These are phyloP conservation scores for Tarenaya hassleriana DNA, from an alignment of 345 rosid species.

Conservation along the genomic window DNA sequence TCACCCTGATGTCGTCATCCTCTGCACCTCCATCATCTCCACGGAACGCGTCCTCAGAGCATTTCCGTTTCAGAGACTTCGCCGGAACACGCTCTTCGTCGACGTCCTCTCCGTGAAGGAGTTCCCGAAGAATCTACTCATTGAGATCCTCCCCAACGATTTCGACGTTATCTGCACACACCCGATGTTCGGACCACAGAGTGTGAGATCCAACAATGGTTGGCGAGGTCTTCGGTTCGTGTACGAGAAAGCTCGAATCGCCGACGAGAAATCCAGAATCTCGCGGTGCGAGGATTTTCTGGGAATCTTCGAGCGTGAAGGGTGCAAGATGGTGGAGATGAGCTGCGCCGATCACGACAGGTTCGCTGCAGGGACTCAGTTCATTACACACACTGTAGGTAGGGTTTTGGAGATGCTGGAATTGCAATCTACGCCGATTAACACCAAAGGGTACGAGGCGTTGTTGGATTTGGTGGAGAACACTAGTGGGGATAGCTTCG, in stretches of 20 bases:
- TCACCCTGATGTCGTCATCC: conserved; percentile 61
- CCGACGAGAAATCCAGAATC: conserved; percentile 22
- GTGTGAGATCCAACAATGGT: conserved; percentile 36
- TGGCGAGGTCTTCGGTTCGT: conserved; percentile 52
- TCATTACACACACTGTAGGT: conserved; percentile 74
- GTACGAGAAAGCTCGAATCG: conserved; percentile 63
- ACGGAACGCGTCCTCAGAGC: conserved; percentile 42
- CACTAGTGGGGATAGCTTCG: conserved; percentile 67
- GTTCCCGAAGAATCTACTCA: conserved; percentile 44
- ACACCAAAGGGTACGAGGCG: conserved; percentile 80
- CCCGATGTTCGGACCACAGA: conserved; percentile 81
- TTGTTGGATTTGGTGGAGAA: conserved; percentile 70
- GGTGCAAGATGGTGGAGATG: conserved; percentile 69
- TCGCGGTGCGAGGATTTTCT: conserved; percentile 21
- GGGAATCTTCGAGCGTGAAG: conserved; percentile 21
- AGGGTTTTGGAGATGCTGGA: conserved; percentile 59
- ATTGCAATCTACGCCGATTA: conserved; percentile 57
- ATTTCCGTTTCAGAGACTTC: conserved; percentile 57
- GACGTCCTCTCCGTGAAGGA: conserved; percentile 79
- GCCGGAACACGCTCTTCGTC: conserved; percentile 57
- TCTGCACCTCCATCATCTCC: conserved; percentile 65
- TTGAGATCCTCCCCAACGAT: conserved; percentile 38
- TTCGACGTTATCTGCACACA: conserved; percentile 71
- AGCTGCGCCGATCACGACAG: conserved; percentile 62
- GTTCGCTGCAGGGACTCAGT: conserved; percentile 69